Conservation (phyloP, 495 filamentous ascomycete genomes). For the Copromyces sp. region DNA sequence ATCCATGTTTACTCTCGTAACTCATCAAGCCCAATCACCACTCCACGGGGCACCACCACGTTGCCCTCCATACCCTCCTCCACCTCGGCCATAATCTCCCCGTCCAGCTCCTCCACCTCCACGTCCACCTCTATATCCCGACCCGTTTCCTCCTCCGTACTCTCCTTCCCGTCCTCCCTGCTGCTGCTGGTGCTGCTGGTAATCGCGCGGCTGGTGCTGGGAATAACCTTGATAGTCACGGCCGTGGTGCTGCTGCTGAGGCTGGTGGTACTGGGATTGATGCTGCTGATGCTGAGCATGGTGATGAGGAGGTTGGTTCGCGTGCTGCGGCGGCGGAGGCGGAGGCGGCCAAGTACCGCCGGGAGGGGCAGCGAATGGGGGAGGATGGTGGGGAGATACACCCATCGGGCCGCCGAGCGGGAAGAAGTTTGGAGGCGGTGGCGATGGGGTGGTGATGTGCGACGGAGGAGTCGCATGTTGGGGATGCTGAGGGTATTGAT, state of each 20-base stretch:
- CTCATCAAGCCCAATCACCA: neutral
- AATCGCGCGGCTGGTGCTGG: neutral
- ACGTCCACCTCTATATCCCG: neutral
- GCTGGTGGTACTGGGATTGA: neutral
- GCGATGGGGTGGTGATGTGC: neutral
- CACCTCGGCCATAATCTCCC: neutral
- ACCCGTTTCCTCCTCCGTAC: neutral
- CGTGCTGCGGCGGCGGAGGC: neutral
- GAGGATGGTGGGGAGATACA: neutral
- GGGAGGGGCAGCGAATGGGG: neutral
- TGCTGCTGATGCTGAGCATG: neutral
- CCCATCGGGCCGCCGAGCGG: neutral
- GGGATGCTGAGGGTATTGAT: neutral
- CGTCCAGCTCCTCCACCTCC: neutral
- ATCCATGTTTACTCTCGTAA: neutral
- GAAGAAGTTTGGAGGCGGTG: neutral
- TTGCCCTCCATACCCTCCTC: neutral
- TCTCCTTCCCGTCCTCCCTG: neutral
- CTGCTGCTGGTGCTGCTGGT: neutral
- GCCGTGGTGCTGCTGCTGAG: neutral
- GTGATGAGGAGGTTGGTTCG: neutral
- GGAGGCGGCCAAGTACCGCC: neutral
- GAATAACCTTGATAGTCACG: neutral
- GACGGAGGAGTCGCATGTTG: neutral
- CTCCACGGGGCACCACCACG: neutral